Conservation (phyloP, 495 filamentous ascomycete genomes). For the Penicillium simplicissimum region DNA sequence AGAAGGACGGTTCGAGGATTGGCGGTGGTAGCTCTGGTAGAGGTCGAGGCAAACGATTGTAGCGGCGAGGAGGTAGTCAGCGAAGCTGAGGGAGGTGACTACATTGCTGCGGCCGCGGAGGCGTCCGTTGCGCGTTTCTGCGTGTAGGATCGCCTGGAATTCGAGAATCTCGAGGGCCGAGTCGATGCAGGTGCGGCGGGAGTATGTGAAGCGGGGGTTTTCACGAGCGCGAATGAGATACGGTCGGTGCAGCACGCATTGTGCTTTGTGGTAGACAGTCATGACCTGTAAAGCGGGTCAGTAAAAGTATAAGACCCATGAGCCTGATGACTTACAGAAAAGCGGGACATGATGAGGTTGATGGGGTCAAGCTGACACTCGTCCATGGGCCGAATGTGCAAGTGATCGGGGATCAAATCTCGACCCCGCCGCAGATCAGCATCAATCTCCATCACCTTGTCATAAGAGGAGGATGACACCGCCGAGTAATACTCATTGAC, state of each 20-base stretch:
- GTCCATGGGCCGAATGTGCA: conserved; percentile 74
- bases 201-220: conserved; percentile 80
- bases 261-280: conserved; percentile 84
- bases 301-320: not conserved
- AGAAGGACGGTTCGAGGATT: conserved; percentile 41
- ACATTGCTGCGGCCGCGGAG: conserved; percentile 70
- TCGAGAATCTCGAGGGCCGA: conserved; percentile 77
- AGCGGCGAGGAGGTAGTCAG: conserved; percentile 85
- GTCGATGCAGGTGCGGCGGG: conserved; percentile 82
- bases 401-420: conserved; percentile 72
- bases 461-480: conserved; percentile 61
- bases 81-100: conserved; percentile 73
- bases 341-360: conserved; percentile 81
- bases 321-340: conserved; percentile 45
- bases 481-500: conserved; percentile 56
- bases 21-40: conserved; percentile 40
- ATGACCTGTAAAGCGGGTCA: conserved; percentile 53
- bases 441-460: conserved; percentile 83
- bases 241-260: conserved; percentile 85
- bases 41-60: conserved; percentile 90
- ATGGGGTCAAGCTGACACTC: conserved; percentile 74
- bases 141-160: conserved; percentile 73
- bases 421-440: conserved; percentile 70
- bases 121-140: conserved; percentile 72
- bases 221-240: conserved; percentile 77